These are phyloP conservation scores for Trypethelium eluteriae DNA, from an alignment of 495 filamentous ascomycete genomes.

Conservation along the genomic window DNA sequence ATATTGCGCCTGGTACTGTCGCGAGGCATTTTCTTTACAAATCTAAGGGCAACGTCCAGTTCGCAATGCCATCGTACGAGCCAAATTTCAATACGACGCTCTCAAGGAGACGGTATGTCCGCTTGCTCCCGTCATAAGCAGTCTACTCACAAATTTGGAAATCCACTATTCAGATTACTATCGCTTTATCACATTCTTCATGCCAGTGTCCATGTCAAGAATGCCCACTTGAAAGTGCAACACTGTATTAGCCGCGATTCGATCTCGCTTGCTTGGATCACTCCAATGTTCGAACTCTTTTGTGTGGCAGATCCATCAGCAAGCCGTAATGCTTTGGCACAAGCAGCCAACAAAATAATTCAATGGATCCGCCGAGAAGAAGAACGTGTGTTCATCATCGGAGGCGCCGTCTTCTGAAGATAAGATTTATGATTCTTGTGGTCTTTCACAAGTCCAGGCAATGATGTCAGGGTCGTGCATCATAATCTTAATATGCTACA, in stretches of 20 bases:
- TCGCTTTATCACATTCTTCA: slow-evolving; percentile 79
- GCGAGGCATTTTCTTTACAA: slow-evolving; percentile 93
- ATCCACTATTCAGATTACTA: slow-evolving; percentile 50
- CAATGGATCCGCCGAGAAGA: slow-evolving; percentile 88
- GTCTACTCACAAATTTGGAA: slow-evolving; percentile 9
- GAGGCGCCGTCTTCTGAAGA: slow-evolving; percentile 61
- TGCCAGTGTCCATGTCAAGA: slow-evolving; percentile 71
- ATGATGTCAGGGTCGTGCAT: no score
- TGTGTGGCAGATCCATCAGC: slow-evolving; percentile 77
- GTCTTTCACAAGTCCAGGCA: no score
- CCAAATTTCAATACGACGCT: slow-evolving; percentile 60
- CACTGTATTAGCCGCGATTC: slow-evolving; percentile 66
- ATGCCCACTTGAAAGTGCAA: slow-evolving; percentile 75
- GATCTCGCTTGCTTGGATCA: slow-evolving; percentile 81
- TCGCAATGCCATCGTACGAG: slow-evolving; percentile 76
- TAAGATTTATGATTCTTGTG: no score
- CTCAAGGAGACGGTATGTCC: slow-evolving; percentile 53
- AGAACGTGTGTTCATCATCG: slow-evolving; percentile 89
- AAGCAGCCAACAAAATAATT: slow-evolving; percentile 76
- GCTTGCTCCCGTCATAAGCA: background rate
- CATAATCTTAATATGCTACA: no score
- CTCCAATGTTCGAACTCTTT: slow-evolving; percentile 86
- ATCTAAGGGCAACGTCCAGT: slow-evolving; percentile 86
- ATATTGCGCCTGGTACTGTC: slow-evolving; percentile 71
- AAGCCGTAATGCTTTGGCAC: slow-evolving; percentile 68